phyloP scores from a whole-genome alignment of 1,139 yeast genomes.

The Saccharomyces hybrid region DNA sequence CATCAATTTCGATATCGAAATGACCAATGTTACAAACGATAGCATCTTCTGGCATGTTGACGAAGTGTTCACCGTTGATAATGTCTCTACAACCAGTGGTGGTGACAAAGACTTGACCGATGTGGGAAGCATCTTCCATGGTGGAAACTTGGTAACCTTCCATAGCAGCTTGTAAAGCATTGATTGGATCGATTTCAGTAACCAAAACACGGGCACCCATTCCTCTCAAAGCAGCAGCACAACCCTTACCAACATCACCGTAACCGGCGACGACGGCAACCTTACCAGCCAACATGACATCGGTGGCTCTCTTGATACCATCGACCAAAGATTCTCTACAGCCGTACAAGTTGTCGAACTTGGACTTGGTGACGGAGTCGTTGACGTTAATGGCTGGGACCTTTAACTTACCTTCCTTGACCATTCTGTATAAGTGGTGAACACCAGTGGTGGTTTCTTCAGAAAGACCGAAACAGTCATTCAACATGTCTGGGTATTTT shows the following conservation, averaged over 20 bases:
- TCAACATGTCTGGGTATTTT: constrained; percentile 96
- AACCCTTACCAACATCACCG: constrained; percentile 99
- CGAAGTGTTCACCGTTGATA: constrained; percentile 83
- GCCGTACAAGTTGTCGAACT: constrained; percentile 99
- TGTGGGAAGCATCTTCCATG: constrained; percentile 86
- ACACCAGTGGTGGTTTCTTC: constrained; percentile 99
- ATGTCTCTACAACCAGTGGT: constrained; percentile 99
- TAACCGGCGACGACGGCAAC: constrained; percentile 98
- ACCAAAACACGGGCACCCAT: constrained; percentile 99
- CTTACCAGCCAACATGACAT: constrained; percentile 99
- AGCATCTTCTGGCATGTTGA: constrained; percentile 96
- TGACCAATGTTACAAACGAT: constrained; percentile 99
- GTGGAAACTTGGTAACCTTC: constrained; percentile 97
- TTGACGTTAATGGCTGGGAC: constrained; percentile 99
- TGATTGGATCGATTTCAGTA: constrained; percentile 98
- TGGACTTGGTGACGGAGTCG: constrained; percentile 98
- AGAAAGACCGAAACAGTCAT: constrained; percentile 90
- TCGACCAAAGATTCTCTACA: constrained; percentile 98
- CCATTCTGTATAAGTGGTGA: constrained; percentile 96
- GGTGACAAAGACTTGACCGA: constrained; percentile 97
- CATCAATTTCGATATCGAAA: constrained; percentile 98
- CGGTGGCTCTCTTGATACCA: constrained; percentile 99
- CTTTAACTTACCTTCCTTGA: constrained; percentile 83
- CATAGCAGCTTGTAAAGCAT: constrained; percentile 99
- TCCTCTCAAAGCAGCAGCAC: constrained; percentile 98